Percentiles rank a stretch among this genome's conserved stretches.
Conservation (phyloP, 176 grass and related monocot species). For the Carex scoparia region DNA sequence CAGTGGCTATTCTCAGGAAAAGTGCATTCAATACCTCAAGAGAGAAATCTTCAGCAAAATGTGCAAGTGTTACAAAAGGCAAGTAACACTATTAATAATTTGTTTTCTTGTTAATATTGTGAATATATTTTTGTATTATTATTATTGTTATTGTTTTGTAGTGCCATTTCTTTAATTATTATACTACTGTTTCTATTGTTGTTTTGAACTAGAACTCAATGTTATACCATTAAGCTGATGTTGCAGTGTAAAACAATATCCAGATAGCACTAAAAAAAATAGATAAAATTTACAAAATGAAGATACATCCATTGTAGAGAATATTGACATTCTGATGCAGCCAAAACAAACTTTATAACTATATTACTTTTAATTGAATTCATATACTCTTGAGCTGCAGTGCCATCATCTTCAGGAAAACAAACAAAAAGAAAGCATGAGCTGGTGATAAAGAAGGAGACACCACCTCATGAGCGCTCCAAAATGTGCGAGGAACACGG, state of each 20-base stretch:
- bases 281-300: too few species aligned
- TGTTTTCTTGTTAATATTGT: not conserved
- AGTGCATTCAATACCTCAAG: not conserved
- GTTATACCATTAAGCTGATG: not conserved
- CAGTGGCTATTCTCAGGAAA: not conserved
- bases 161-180: not conserved
- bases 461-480: not conserved
- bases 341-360: not conserved
- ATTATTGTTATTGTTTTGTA: not conserved
- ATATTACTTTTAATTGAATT: not conserved
- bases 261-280: too few species aligned
- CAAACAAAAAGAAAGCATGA: slow-evolving; percentile 14
- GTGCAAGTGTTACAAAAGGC: not conserved
- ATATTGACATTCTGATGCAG: too few species aligned
- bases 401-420: not conserved
- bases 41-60: not conserved
- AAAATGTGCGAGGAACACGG: not conserved
- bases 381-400: not conserved
- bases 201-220: not conserved
- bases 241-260: not conserved
- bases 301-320: too few species aligned
- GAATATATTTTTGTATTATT: not conserved
- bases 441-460: not conserved
- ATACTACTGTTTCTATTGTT: not conserved
- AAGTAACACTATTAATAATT: not conserved